Evolutionary conservation across 495 filamentous ascomycete genomes (phyloP).

Genomic region (Aspergillus bertholletiae): DNA sequence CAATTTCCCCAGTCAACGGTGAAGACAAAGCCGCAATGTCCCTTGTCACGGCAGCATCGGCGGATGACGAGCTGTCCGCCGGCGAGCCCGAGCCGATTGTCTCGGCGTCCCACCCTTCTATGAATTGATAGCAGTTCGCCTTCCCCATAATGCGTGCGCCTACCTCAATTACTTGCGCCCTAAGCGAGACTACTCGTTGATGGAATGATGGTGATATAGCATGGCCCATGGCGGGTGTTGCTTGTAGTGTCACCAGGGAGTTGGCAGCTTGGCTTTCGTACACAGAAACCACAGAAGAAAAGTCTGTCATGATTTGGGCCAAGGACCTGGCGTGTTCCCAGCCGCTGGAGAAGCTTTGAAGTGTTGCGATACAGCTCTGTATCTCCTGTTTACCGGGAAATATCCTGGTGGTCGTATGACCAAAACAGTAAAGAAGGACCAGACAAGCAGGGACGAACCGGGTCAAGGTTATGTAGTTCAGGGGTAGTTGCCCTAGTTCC

Average conservation of each 20-base stretch:
- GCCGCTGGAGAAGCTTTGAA: not conserved
- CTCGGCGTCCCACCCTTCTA: not conserved
- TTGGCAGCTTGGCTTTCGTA: not conserved
- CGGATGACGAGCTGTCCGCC: not conserved
- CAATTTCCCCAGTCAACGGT: slow-evolving; percentile 1
- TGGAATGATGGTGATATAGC: not conserved
- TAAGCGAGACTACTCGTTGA: not conserved
- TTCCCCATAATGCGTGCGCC: not conserved
- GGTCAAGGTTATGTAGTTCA: not conserved
- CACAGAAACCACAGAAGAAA: not conserved
- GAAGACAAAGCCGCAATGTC: not conserved
- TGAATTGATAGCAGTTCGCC: not conserved
- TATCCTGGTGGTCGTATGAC: not conserved
- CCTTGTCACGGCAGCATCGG: not conserved
- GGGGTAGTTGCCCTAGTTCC: not conserved
- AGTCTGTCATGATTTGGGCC: not conserved
- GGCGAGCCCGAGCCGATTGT: not conserved
- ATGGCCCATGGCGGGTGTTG: not conserved
- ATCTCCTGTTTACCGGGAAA: not conserved
- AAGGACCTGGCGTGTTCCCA: not conserved
- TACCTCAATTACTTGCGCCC: not conserved
- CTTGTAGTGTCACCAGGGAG: not conserved
- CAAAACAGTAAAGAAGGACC: not conserved
- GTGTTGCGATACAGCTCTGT: not conserved
- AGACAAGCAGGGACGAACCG: not conserved